Base-by-base conservation (phyloP, 805 yeast species). In the Saturnispora bothae region DNA sequence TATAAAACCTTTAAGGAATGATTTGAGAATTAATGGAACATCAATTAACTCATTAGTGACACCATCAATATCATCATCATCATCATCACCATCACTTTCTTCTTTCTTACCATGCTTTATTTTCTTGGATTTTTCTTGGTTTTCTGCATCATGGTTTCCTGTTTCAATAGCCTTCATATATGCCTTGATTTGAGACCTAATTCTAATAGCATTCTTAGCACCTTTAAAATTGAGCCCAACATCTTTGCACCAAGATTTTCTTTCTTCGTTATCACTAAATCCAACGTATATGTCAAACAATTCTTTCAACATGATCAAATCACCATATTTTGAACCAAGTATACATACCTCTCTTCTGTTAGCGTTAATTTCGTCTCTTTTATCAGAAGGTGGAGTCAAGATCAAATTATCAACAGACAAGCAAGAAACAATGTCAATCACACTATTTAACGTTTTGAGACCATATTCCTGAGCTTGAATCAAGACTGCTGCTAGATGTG, bases 361-460 rank as follows among this genome's bases (percentile, higher is more conserved):
- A 52, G 76, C 84, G 58, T 83, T 84, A 16, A 89, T 73, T 42
- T 82, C 95, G 49, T 92, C 96, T 44, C 97, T 66, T 38, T 67
- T 63, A 38, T 86, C 95, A 2, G 81, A 77, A 34, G 77, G 68
- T 1, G 96, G 94, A 45, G 82, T 84, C 49, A 83, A 52, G 19
- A 92, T 58, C 50, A 92, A 65, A 52, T 89, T 92, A 48, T 89
- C 96, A 5, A 92, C 96, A 13, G 95, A 84, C 18, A 92, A 66
- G 59, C 97, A 89, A 0, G 97, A 76, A 2, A 83, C 94, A 38
- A 92, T 84, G 53, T 89, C 97, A 20, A 89, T 67, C 1, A 83
- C 95, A 1, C 79, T 73, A 2, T 61, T 60, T 5, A 85, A 59
- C 2, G 69, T 67, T 15, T 36, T 32, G 14, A 27, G 27, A 16